Conservation (phyloP, 202 grass and related monocot genomes). For the Hordeum pubiflorum region DNA sequence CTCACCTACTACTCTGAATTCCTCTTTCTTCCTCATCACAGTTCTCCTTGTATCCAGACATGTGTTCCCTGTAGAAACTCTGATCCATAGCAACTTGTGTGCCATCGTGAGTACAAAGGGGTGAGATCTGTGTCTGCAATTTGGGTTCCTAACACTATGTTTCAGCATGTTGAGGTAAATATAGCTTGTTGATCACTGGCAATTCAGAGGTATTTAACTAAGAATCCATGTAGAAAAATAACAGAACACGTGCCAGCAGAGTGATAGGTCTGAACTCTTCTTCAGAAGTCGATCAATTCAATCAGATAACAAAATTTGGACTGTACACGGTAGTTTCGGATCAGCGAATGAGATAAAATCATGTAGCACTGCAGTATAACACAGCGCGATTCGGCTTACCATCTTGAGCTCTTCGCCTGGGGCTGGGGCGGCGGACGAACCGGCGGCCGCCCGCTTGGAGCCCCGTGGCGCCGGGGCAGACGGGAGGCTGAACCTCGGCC, state of each 20-base stretch:
- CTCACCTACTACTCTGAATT: too few species aligned
- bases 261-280: neutral
- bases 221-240: neutral
- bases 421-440: neutral
- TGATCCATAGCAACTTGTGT: too few species aligned
- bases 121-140: too few species aligned
- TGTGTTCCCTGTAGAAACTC: too few species aligned
- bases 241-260: neutral
- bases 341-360: neutral
- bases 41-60: too few species aligned
- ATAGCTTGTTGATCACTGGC: neutral
- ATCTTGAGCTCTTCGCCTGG: constrained; percentile 79
- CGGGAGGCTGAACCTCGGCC: constrained; percentile 23
- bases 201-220: neutral
- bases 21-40: too few species aligned
- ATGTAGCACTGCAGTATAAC: too few species aligned
- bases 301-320: neutral
- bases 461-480: constrained; percentile 19
- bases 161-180: neutral
- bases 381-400: constrained; percentile 7
- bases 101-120: too few species aligned
- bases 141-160: neutral
- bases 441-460: constrained; percentile 28
- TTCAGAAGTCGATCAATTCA: neutral
- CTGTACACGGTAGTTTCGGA: neutral